Percentiles rank a stretch among this genome's conserved stretches.
Evolutionary conservation across 306 rosid species (phyloP).

Genomic region (Sicyos edulis): DNA sequence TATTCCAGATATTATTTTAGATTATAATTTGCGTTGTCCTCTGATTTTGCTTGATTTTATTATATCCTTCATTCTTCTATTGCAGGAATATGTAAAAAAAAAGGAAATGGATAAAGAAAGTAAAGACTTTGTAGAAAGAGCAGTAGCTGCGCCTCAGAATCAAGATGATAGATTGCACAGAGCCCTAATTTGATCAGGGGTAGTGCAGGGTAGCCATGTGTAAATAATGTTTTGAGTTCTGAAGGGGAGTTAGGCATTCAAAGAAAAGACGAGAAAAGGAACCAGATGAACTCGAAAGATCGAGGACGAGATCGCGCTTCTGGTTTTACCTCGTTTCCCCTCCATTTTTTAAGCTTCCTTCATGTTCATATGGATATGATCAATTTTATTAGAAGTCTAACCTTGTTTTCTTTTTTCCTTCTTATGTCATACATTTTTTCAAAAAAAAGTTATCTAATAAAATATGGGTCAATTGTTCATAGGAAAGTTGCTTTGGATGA

Average conservation of each 20-base stretch:
- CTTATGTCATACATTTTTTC: not conserved
- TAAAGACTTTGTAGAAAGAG: not conserved
- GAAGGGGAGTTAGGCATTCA: constrained; percentile 1
- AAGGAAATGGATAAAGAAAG: not conserved
- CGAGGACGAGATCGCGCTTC: too few species aligned
- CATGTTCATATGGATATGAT: not conserved
- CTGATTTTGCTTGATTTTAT: not conserved
- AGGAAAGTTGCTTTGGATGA: not conserved
- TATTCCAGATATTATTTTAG: too few species aligned
- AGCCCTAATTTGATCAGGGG: not conserved
- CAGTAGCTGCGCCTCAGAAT: not conserved
- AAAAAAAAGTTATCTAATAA: not conserved
- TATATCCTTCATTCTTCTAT: not conserved
- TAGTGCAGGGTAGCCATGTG: not conserved
- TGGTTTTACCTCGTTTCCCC: not conserved
- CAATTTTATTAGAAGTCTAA: not conserved
- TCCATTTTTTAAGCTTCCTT: not conserved
- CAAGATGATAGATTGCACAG: constrained; percentile 4
- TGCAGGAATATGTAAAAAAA: not conserved
- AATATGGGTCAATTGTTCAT: not conserved
- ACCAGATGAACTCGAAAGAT: too few species aligned
- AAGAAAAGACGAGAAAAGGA: not conserved
- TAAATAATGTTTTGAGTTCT: not conserved
- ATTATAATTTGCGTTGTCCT: not conserved
- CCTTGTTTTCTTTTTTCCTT: not conserved